These are phyloP conservation scores for Pyrus bretschneideri DNA, from an alignment of 306 rosid species.

Conservation along the genomic window DNA sequence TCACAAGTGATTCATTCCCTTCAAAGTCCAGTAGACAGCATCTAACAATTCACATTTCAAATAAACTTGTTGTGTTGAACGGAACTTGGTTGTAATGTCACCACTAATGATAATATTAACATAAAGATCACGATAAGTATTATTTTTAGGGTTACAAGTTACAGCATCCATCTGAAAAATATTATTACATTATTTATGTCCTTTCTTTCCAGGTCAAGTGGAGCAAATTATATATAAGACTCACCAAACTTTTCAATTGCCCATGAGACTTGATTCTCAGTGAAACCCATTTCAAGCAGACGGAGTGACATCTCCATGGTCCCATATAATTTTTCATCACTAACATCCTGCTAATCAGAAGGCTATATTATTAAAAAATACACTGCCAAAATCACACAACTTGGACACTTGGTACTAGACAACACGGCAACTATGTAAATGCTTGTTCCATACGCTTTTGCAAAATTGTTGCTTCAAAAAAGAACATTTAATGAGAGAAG, in stretches of 20 bases:
- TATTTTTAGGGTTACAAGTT: not conserved
- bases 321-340: conserved; percentile 61
- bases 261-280: conserved; percentile 78
- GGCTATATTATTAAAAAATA: not conserved
- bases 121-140: not conserved
- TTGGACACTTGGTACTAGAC: not conserved
- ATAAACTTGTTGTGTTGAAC: not conserved
- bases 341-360: conserved; percentile 30
- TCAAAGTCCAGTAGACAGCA: not conserved
- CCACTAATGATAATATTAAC: not conserved
- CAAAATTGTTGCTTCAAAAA: not conserved
- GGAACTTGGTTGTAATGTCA: not conserved
- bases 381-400: not conserved
- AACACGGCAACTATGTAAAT: not conserved
- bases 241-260: conserved; percentile 79
- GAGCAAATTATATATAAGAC: conserved; percentile 22
- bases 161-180: not conserved
- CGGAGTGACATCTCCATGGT: conserved; percentile 82
- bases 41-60: not conserved
- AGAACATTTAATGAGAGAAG: not conserved
- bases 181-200: not conserved
- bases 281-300: conserved; percentile 92
- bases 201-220: not conserved
- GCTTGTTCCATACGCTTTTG: not conserved
- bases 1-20: not conserved